Evolutionary conservation across 768 basidiomycete genomes (phyloP).

Genomic region (Gelatoporia subvermispora): DNA sequence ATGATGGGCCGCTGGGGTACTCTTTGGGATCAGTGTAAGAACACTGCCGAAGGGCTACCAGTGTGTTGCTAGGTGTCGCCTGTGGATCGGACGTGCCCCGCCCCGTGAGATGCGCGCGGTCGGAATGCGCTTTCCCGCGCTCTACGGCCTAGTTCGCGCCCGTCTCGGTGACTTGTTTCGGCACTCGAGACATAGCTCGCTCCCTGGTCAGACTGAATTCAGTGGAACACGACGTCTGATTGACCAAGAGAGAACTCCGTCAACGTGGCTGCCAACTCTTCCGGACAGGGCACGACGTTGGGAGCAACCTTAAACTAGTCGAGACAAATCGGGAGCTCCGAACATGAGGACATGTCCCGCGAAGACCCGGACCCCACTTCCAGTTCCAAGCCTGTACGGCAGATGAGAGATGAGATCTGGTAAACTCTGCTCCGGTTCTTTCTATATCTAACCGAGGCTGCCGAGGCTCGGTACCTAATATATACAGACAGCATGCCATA

Average conservation of each 20-base stretch:
- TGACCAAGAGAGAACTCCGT: no score
- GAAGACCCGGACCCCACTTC: slow-evolving; percentile 14
- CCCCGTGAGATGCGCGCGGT: no score
- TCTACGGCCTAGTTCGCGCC: no score
- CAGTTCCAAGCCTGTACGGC: not conserved
- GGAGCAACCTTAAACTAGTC: slow-evolving; percentile 11
- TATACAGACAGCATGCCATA: slow-evolving; percentile 7
- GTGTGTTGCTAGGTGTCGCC: no score
- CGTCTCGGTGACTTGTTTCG: no score
- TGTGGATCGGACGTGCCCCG: no score
- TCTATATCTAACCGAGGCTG: slow-evolving; percentile 15
- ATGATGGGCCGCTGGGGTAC: not conserved
- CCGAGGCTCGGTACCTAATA: slow-evolving; percentile 22
- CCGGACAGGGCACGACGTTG: not conserved
- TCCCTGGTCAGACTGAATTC: no score
- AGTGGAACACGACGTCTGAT: no score
- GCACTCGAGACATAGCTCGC: no score
- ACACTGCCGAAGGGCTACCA: no score
- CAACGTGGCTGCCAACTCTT: not conserved
- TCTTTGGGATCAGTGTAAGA: no score
- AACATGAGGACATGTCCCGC: slow-evolving; percentile 13
- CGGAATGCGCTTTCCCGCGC: no score
- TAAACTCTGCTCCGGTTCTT: slow-evolving; percentile 14
- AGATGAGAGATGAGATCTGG: slow-evolving; percentile 4
- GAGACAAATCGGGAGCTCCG: slow-evolving; percentile 5